Evolutionary conservation across 2,329 filamentous ascomycete genomes (phyloP), one percentile per base, ranked within the genome.

Genomic region (Fusarium avenaceum): DNA sequence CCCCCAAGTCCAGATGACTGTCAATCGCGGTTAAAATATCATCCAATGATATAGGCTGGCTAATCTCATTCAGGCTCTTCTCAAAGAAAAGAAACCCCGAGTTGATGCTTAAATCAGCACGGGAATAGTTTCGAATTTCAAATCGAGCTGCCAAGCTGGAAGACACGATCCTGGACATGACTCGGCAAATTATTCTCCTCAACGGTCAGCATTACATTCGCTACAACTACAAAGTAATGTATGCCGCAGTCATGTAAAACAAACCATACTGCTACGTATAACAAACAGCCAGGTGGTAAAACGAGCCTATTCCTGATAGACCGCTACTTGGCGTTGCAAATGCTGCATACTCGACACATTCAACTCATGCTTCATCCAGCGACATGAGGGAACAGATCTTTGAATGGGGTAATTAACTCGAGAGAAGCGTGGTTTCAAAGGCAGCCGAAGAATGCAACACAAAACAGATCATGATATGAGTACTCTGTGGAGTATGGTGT

Each of bases 41-140:
- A 32, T 53, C 45, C 43, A 55, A 61, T 63, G 33, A 57, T 14
- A 53, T 44, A 40, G 54, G 51, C 33, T 46, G 46, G 47, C 28
- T 44, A 33, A 49, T 56, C 53, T 52, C 33, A 60, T 69, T 65
- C 67, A 62, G 58, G 61, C 61, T 62, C 53, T 66, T 53, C 59
- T 44, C 57, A 20, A 59, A 51, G 52, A 54, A 47, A 54, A 53
- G 49, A 53, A 45, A 28, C 28, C 47, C 40, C 49, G 35, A 43
- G n/a, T 38, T 56, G 40, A 38, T 38, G 44, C 47, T 55, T 53
- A 46, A 39, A 40, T 57, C 44, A 45, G 32, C 38, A 55, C 46
- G 33, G 19, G 11, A 45, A 40, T n/a, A 42, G 17, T 11, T 20
- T 20, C 38, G 40, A 40, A 43, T 39, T 22, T 40, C 22, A 59